Evolutionary conservation across 2,329 filamentous ascomycete genomes (phyloP), one percentile per base, ranked within the genome.

Genomic region (Teratosphaeria nubilosa): DNA sequence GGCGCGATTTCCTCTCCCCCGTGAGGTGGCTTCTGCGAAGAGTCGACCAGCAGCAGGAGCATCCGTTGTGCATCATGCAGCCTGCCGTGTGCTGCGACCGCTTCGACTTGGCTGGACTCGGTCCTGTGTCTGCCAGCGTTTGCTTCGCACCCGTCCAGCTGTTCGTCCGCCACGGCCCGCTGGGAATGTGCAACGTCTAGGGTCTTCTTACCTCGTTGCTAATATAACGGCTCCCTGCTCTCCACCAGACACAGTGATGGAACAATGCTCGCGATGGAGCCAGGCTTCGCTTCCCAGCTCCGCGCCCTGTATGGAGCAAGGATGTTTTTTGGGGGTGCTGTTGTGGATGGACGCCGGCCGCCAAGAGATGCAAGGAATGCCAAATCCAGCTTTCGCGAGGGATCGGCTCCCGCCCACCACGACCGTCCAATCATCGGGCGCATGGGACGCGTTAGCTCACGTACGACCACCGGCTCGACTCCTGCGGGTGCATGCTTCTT

Each of bases 11-110:
- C 34, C n/a, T 48, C 41, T 16, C 9, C 41, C 41, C 41, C 34
- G 34, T 10, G n/a, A n/a, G n/a, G 37, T 45, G 37, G 37, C 37
- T 45, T 16, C 14, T 45, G 37, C 16, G 37, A 48, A 48, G 5
- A 48, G n/a, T n/a, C 20, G 2, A n/a, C 41, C n/a, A 48, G 41
- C 41, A 48, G 16, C 41, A 37, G 34, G 10, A 37, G 34, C 34
- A 16, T 13, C 32, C 24, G 45, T 7, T 6, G 25, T 22, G 31
- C 55, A 41, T 53, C 27, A 51, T 52, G 55, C 48, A 30, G 31
- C 48, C 55, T 34, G 55, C 55, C 55, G 55, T 34, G 55, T 31
- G 45, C 51, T 56, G 20, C 25, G 9, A 48, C n/a, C n/a, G 13
- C 14, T 11, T 51, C 55, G 37, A 45, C 37, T 45, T 45, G 37